phyloP scores from a whole-genome alignment of 257 asterid species.

The Parsonsia alboflavescens region DNA sequence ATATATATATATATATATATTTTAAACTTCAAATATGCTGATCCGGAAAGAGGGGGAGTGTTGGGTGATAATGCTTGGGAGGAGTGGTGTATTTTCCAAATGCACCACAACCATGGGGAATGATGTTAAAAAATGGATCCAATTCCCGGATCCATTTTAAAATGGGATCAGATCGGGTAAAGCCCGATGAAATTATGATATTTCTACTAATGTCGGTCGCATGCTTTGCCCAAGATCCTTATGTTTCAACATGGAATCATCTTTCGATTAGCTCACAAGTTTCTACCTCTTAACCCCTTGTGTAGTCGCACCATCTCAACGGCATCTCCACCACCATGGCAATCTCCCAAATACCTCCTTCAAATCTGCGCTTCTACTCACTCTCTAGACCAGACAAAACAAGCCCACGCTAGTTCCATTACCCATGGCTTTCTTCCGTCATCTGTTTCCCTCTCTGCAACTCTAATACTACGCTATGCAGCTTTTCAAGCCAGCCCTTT shows the following conservation, averaged over 20 bases:
- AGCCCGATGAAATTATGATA: too few relatives aligned
- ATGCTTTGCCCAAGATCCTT: constrained; percentile 4
- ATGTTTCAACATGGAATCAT: constrained; percentile 35
- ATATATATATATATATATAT: too few relatives aligned
- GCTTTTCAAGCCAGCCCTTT: constrained; percentile 28
- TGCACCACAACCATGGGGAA: too few relatives aligned
- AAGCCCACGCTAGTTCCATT: constrained; percentile 50
- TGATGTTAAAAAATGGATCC: too few relatives aligned
- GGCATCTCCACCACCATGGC: constrained; percentile 16
- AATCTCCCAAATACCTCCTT: constrained; percentile 26
- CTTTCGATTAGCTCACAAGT: constrained; percentile 17
- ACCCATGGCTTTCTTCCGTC: constrained; percentile 49
- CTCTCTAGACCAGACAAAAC: constrained; percentile 48
- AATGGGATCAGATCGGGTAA: too few relatives aligned
- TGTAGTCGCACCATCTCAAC: constrained; percentile 14
- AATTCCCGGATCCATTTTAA: too few relatives aligned
- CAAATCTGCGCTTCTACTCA: constrained; percentile 33
- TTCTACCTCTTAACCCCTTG: constrained; percentile 10
- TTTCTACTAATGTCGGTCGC: too few relatives aligned
- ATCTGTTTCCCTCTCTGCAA: constrained; percentile 54
- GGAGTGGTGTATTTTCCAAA: too few relatives aligned
- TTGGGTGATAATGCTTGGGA: too few relatives aligned
- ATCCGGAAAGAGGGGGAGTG: too few relatives aligned
- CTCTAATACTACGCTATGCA: constrained; percentile 68
- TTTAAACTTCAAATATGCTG: too few relatives aligned